A percentile compares a stretch with the other conserved stretches of the same genome.
Conservation (phyloP, 352 stramenopile genomes). For the Pythium chondricola region DNA sequence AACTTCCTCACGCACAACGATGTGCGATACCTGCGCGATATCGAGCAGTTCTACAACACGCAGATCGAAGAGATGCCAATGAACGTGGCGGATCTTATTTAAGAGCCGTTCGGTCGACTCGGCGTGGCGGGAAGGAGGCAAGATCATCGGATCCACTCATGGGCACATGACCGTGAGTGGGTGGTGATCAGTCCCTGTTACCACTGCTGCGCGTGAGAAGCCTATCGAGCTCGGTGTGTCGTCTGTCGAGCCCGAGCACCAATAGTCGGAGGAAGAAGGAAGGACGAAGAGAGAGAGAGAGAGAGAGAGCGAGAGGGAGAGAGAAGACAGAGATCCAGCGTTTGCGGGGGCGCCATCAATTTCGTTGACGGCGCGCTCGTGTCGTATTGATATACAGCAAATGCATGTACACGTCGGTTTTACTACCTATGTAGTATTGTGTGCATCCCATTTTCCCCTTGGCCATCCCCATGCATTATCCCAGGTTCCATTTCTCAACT, state of each 20-base stretch:
- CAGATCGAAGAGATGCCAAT: slow-evolving; percentile 99
- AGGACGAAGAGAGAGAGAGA: not conserved
- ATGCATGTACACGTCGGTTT: not conserved
- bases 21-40: slow-evolving; percentile 98
- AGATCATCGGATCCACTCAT: not conserved
- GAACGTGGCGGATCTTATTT: slow-evolving; percentile 99
- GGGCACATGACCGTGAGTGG: not conserved
- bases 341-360: slow-evolving; percentile 5
- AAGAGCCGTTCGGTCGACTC: slow-evolving; percentile 29
- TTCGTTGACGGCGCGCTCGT: not conserved
- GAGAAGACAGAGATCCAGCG: slow-evolving; percentile 7
- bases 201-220: no score
- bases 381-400: not conserved
- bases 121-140: slow-evolving; percentile 12
- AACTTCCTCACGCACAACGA: slow-evolving; percentile 99
- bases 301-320: not conserved
- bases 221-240: not conserved
- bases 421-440: not conserved
- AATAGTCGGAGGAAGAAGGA: not conserved
- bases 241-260: not conserved
- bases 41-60: slow-evolving; percentile 99
- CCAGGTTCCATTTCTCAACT: no score
- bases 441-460: not conserved
- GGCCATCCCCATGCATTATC: not conserved
- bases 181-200: no score